Evolutionary conservation across 208 protist genomes (phyloP), one percentile per base, ranked within the genome.

Genomic region (Trypanosoma conorhini): DNA sequence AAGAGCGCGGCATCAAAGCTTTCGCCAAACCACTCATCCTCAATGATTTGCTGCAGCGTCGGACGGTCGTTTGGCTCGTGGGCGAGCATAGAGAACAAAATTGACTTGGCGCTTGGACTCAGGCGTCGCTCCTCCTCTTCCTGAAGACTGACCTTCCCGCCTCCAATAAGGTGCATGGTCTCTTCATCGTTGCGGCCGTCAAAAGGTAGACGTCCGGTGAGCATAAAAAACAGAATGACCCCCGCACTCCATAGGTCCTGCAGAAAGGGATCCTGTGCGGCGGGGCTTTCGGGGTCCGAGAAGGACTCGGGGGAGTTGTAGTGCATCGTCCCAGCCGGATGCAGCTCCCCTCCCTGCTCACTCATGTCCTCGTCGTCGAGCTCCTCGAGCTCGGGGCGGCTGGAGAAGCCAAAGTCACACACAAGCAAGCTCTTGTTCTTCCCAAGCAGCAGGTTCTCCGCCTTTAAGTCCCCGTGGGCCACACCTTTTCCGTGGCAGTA

Each of bases 181-280:
- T 98, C 97, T 67, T 99, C 98, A 58, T 99, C 89, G 66, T 91
- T 83, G 24, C 86, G 82, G 38, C 87, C 92, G 56, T 94, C 97
- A 69, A 99, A 99, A 21, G 98, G 98, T 5, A 99, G 86, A 15
- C 87, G 84, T 7, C 98, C 98, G 13, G 95, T 97, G 22, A 99
- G 84, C 90, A 98, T 96, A 51, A 98, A 94, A 67, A 91, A 97
- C n/a, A 98, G 82, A 73, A 98, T 96, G 30, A 98, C 87, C 5
- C 91, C 92, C 17, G 88, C 87, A 59, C 87, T 92, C 93, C 95
- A 98, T 17, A 97, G 62, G 67, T 98, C 95, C 79, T 96, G 74
- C 88, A 95, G 72, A 85, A 88, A 92, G 68, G 93, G 61, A 56
- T 94, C 81, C 2, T 87, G 77, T 62, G 70, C 9, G 31, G 48